These are phyloP conservation scores for Grammothele lineata DNA, from an alignment of 768 basidiomycete genomes.

Conservation along the genomic window DNA sequence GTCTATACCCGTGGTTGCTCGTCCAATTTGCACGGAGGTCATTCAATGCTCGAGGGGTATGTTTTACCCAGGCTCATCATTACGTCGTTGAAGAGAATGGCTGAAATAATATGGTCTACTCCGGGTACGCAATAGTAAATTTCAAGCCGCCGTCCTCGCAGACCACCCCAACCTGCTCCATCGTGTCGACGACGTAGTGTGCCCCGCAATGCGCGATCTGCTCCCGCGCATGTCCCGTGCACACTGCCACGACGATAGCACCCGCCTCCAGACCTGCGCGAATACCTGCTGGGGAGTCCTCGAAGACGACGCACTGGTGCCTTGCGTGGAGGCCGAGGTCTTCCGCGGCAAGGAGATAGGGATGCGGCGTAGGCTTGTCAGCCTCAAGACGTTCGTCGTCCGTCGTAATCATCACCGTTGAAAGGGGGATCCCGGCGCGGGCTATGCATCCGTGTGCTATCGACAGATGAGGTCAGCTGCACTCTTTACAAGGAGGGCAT, in stretches of 20 bases:
- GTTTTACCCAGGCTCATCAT: too few species aligned
- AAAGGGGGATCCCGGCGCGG: slow-evolving; percentile 64
- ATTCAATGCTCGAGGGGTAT: too few species aligned
- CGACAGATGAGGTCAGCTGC: slow-evolving; percentile 8
- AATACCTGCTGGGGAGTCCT: slow-evolving; percentile 70
- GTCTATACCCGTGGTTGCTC: too few species aligned
- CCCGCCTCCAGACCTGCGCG: slow-evolving; percentile 68
- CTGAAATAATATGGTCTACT: too few species aligned
- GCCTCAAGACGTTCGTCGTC: slow-evolving; percentile 69
- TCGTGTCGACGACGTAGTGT: slow-evolving; percentile 50
- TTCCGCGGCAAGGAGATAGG: slow-evolving; percentile 56
- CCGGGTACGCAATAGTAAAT: slow-evolving; percentile 33
- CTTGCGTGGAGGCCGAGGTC: slow-evolving; percentile 51
- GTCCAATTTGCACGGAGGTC: too few species aligned
- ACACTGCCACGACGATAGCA: slow-evolving; percentile 68
- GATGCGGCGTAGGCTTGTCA: slow-evolving; percentile 58
- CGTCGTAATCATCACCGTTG: slow-evolving; percentile 67
- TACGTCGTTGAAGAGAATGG: too few species aligned
- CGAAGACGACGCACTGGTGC: slow-evolving; percentile 72
- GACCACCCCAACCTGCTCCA: slow-evolving; percentile 44
- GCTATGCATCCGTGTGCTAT: slow-evolving; percentile 61
- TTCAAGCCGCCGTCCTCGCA: slow-evolving; percentile 38
- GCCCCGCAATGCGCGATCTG: slow-evolving; percentile 53
- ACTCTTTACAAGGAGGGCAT: background rate
- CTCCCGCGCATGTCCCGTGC: slow-evolving; percentile 61